These are phyloP conservation scores for Camelina sativa DNA, from an alignment of 345 rosid species.

Conservation along the genomic window DNA sequence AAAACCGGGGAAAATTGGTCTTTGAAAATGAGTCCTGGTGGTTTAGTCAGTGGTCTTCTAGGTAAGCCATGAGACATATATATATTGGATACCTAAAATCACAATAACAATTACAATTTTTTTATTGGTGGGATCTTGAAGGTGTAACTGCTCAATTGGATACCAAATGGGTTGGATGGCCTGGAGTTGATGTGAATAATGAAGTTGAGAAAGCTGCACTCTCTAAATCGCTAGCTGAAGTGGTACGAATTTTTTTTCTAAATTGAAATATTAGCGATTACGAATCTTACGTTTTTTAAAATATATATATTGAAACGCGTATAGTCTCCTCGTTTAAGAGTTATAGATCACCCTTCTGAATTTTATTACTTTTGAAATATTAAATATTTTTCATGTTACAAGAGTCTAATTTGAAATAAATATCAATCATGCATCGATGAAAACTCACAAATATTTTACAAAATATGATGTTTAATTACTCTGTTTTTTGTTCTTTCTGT, in stretches of 20 bases:
- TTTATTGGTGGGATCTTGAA: conserved; percentile 35
- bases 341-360: neutral
- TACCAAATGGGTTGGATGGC: conserved; percentile 99
- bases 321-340: neutral
- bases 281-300: too few relatives aligned
- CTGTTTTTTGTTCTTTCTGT: neutral
- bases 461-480: neutral
- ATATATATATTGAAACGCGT: neutral
- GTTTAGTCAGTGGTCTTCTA: conserved; percentile 85
- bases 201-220: conserved; percentile 75
- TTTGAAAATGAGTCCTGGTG: conserved; percentile 88
- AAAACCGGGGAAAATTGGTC: conserved; percentile 88
- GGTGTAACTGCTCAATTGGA: conserved; percentile 82
- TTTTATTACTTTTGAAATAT: neutral
- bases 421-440: neutral
- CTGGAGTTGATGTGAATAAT: conserved; percentile 89
- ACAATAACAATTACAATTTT: neutral
- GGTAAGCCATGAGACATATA: conserved; percentile 49
- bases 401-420: neutral
- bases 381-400: neutral
- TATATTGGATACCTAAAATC: neutral
- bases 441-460: neutral
- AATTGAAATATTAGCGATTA: neutral
- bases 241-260: conserved; percentile 47
- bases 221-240: conserved; percentile 80